Evolutionary conservation across 1,139 yeast species (phyloP).

Genomic region (Protomyces inouyei): DNA sequence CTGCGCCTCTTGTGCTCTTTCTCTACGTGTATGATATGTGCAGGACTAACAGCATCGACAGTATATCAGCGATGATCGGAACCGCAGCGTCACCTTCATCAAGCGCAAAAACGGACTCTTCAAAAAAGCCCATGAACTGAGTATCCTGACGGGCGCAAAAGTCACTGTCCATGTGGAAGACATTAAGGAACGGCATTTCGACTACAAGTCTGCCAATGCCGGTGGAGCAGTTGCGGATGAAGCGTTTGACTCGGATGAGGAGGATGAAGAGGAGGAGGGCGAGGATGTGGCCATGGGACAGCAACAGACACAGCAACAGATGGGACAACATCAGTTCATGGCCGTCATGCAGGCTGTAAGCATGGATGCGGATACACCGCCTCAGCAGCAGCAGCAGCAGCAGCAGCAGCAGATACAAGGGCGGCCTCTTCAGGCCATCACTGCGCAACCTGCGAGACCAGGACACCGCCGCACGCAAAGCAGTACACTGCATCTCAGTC

Average conservation of each 20-base stretch:
- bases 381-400: not conserved
- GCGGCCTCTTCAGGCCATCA: constrained; percentile 11
- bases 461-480: constrained; percentile 22
- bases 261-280: constrained; percentile 11
- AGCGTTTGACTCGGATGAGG: constrained; percentile 15
- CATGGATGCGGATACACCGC: not conserved
- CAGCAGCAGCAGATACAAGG: constrained; percentile 4
- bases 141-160: constrained; percentile 89
- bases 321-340: not conserved
- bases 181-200: constrained; percentile 22
- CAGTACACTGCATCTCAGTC: constrained; percentile 5
- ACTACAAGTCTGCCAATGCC: constrained; percentile 10
- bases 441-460: constrained; percentile 6
- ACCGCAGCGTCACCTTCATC: constrained; percentile 72
- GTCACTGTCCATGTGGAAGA: constrained; percentile 68
- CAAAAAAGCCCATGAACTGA: constrained; percentile 91
- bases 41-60: not conserved
- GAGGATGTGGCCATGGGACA: not conserved
- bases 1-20: not conserved
- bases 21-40: not conserved
- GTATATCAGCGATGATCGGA: constrained; percentile 72
- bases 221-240: constrained; percentile 1
- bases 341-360: too few species aligned
- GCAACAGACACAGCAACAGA: not conserved
- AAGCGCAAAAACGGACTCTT: constrained; percentile 92